phyloP scores from a whole-genome alignment of 257 asterid genomes.

The Nemophila menziesii region DNA sequence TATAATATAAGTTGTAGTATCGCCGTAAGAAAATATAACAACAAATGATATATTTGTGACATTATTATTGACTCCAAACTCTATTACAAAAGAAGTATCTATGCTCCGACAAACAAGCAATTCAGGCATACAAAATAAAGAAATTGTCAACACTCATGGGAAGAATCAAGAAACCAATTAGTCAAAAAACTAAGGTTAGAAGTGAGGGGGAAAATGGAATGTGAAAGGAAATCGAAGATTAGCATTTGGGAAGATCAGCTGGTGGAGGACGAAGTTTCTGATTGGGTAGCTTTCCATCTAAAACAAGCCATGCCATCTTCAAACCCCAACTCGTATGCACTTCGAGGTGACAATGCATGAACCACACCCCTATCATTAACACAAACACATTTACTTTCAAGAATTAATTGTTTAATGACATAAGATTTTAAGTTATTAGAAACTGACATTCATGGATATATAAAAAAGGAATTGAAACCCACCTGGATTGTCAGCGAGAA shows the following conservation, averaged over 20 bases:
- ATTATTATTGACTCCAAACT: background rate
- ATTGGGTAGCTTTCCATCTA: constrained; percentile 45
- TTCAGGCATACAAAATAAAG: background rate
- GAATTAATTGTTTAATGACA: too few species aligned
- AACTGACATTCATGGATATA: too few species aligned
- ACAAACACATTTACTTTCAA: background rate
- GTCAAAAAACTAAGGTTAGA: constrained; percentile 1
- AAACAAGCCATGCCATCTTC: constrained; percentile 61
- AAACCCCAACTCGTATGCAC: constrained; percentile 51
- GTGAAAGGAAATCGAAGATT: background rate
- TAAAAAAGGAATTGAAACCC: too few species aligned
- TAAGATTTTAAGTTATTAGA: background rate
- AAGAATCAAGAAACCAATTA: background rate
- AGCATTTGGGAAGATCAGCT: constrained; percentile 50
- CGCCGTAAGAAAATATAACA: too few species aligned
- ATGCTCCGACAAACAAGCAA: background rate
- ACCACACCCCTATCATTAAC: constrained; percentile 35
- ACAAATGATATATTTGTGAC: too few species aligned
- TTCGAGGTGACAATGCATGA: constrained; percentile 53
- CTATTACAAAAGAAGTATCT: background rate
- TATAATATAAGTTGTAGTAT: background rate
- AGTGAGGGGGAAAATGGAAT: background rate
- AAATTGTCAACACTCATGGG: background rate
- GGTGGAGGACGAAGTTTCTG: constrained; percentile 56
- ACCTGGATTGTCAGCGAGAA: constrained; percentile 66